A percentile compares a stretch with the other conserved stretches of the same genome.
Evolutionary conservation across 768 basidiomycete genomes (phyloP).

Genomic region (Mycena rebaudengoi): DNA sequence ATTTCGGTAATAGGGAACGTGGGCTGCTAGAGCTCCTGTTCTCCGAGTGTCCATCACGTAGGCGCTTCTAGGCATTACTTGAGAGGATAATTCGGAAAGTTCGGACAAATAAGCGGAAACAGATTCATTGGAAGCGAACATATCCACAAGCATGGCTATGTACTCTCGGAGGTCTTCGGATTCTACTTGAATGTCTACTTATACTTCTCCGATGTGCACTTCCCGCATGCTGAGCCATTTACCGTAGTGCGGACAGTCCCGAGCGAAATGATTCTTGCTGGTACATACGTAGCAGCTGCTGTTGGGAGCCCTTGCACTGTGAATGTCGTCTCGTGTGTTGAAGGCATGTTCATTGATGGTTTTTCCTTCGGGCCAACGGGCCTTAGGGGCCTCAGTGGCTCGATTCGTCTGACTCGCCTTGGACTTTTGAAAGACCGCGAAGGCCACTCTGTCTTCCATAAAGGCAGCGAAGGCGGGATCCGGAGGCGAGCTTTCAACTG

Average conservation of each 20-base stretch:
- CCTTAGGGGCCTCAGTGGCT: too few species aligned
- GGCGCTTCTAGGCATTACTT: too few species aligned
- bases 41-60: background rate
- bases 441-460: too few species aligned
- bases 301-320: background rate
- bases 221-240: conserved; percentile 16
- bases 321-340: background rate
- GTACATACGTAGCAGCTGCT: conserved; percentile 31
- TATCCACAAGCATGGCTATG: conserved; percentile 4
- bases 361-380: conserved; percentile 11
- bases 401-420: too few species aligned
- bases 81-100: background rate
- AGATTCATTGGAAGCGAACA: background rate
- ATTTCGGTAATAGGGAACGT: background rate
- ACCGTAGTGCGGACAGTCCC: conserved; percentile 32
- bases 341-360: conserved; percentile 7
- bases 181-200: background rate
- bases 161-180: conserved; percentile 15
- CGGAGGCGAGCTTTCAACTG: too few species aligned
- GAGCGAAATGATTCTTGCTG: conserved; percentile 28
- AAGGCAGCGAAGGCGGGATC: background rate
- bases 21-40: background rate
- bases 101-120: conserved; percentile 7
- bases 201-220: conserved; percentile 3
- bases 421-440: too few species aligned